These are phyloP conservation scores for Chaetomium fimeti DNA, from an alignment of 495 filamentous ascomycete species.

Conservation along the genomic window DNA sequence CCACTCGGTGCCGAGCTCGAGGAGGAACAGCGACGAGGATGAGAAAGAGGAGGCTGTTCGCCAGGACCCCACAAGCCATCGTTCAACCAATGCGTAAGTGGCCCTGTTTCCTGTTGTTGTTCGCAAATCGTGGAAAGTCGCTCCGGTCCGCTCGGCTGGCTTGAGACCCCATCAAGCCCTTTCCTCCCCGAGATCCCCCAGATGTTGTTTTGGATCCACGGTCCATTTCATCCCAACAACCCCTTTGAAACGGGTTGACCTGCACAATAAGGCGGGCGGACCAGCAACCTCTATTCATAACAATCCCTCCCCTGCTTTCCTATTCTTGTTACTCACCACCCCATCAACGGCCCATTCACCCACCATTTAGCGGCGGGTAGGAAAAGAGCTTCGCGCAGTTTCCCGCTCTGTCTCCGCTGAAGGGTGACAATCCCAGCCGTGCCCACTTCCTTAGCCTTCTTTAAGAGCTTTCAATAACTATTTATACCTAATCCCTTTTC, in stretches of 20 bases:
- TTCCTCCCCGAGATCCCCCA: neutral
- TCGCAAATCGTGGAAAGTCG: neutral
- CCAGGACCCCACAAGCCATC: conserved; percentile 64
- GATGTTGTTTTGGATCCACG: neutral
- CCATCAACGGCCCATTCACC: neutral
- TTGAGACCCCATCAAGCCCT: neutral
- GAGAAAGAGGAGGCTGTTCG: conserved; percentile 65
- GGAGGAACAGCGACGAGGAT: conserved; percentile 79
- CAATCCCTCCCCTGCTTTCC: neutral
- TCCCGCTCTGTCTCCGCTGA: conserved; percentile 4
- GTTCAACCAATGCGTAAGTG: conserved; percentile 66
- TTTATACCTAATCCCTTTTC: neutral
- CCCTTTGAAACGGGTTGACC: neutral
- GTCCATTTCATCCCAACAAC: neutral
- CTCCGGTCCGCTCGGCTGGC: neutral
- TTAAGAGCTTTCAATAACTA: neutral
- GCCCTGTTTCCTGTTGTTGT: neutral
- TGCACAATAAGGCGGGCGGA: conserved; percentile 1
- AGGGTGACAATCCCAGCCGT: conserved; percentile 1
- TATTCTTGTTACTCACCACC: neutral
- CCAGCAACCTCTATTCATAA: neutral
- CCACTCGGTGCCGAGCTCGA: conserved; percentile 81
- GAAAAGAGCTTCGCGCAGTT: conserved; percentile 11
- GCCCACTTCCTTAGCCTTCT: neutral
- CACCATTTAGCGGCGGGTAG: conserved; percentile 5